phyloP scores from a whole-genome alignment of 2,329 filamentous ascomycete species.

The Colletotrichum brevisporum region DNA sequence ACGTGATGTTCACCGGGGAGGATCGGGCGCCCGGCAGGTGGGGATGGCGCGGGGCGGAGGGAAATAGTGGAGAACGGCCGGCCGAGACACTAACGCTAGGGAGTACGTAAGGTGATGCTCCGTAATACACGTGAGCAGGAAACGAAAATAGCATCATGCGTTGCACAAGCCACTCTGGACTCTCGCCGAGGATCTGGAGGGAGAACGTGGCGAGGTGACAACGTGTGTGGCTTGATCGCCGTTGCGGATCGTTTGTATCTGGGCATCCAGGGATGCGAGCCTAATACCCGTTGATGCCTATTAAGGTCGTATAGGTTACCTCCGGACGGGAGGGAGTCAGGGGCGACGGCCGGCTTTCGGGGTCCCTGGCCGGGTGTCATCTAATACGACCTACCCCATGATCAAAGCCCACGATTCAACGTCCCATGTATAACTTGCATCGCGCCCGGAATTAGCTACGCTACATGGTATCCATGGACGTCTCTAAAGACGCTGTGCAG shows the following conservation, averaged over 20 bases:
- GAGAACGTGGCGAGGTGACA: conserved; percentile 1
- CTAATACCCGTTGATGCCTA: too few species aligned
- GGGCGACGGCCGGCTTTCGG: not conserved
- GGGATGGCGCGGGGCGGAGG: not conserved
- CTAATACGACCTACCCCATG: too few species aligned
- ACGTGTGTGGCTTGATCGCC: conserved; percentile 9
- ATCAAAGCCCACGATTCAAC: too few species aligned
- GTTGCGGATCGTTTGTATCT: not conserved
- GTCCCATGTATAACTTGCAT: too few species aligned
- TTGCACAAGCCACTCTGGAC: conserved; percentile 2
- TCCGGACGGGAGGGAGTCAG: not conserved
- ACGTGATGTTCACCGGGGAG: not conserved
- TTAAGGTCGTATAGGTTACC: too few species aligned
- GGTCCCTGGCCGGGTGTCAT: too few species aligned
- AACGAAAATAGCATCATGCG: not conserved
- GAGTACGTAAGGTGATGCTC: too few species aligned
- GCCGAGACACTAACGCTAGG: too few species aligned
- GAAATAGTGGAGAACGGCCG: not conserved
- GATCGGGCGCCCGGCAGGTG: not conserved
- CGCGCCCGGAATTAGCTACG: too few species aligned
- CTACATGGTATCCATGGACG: too few species aligned
- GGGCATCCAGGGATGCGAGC: not conserved
- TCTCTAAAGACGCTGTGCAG: conserved; percentile 12
- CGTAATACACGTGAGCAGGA: too few species aligned
- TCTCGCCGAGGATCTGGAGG: not conserved